A percentile compares a stretch with the other conserved stretches of the same genome.
These are phyloP conservation scores for Syncephalastrum contaminatum DNA, from an alignment of 371 early-diverging fungal species.

Conservation along the genomic window DNA sequence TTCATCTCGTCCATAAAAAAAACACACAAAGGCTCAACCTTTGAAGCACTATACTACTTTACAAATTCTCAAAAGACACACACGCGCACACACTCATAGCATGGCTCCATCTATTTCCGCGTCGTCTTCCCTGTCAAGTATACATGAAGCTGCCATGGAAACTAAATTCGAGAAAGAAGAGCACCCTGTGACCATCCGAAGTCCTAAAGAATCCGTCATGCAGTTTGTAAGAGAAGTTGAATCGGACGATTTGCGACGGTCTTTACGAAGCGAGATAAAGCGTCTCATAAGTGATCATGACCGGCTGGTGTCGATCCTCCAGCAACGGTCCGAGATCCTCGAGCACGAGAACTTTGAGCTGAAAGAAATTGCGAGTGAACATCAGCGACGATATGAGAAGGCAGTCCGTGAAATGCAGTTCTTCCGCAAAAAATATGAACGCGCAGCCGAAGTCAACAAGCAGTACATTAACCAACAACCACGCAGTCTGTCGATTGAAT, in stretches of 20 bases:
- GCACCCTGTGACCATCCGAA: slow-evolving; percentile 8
- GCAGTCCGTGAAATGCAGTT: slow-evolving; percentile 53
- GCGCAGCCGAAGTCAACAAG: slow-evolving; percentile 16
- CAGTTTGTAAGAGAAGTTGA: slow-evolving; percentile 22
- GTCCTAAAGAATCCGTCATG: slow-evolving; percentile 17
- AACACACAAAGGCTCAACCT: no score
- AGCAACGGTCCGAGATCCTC: slow-evolving; percentile 21
- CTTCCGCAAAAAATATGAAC: slow-evolving; percentile 40
- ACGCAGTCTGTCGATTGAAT: slow-evolving; percentile 22
- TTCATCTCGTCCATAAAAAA: no score
- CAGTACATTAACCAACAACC: slow-evolving; percentile 9
- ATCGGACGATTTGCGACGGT: slow-evolving; percentile 12
- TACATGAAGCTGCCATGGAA: no score
- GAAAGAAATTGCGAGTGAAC: slow-evolving; percentile 23
- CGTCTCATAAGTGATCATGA: slow-evolving; percentile 30
- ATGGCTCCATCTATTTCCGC: no score
- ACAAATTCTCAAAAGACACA: no score
- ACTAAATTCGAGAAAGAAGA: not conserved
- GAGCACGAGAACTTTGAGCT: slow-evolving; percentile 32
- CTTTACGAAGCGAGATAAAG: slow-evolving; percentile 26
- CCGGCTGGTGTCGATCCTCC: slow-evolving; percentile 26
- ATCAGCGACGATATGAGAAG: slow-evolving; percentile 44
- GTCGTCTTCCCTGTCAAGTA: no score
- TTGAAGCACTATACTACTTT: no score
- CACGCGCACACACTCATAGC: no score